Percentiles rank a stretch among this genome's conserved stretches.
Conservation (phyloP, 192 early-diverging fungal genomes). For the Bifiguratus adelaidae region DNA sequence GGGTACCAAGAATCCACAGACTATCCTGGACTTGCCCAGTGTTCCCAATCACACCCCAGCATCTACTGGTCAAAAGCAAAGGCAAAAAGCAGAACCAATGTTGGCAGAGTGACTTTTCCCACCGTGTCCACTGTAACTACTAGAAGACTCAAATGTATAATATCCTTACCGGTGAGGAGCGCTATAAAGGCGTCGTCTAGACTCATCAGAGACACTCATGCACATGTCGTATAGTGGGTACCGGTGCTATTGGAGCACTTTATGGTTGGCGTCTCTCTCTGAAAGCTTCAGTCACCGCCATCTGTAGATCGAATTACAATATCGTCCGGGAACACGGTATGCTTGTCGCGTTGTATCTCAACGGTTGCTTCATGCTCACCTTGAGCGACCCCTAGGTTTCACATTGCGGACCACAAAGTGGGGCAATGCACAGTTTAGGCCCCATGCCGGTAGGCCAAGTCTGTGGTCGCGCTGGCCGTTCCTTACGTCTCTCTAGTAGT, state of each 20-base stretch:
- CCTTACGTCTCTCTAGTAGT: slow-evolving; percentile 20
- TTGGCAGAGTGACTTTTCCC: too few species aligned
- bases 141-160: too few species aligned
- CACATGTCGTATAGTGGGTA: slow-evolving; percentile 46
- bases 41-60: too few species aligned
- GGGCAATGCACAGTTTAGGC: neutral
- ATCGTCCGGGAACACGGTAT: slow-evolving; percentile 39
- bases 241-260: slow-evolving; percentile 58
- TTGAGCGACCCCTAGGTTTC: too few species aligned
- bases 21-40: neutral
- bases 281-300: slow-evolving; percentile 36
- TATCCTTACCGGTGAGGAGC: too few species aligned
- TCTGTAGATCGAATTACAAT: slow-evolving; percentile 62
- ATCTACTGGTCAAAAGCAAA: too few species aligned
- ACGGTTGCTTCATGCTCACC: neutral
- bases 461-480: neutral
- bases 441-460: too few species aligned
- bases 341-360: neutral
- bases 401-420: slow-evolving; percentile 1
- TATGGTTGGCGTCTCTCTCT: slow-evolving; percentile 54
- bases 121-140: too few species aligned
- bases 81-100: too few species aligned
- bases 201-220: too few species aligned
- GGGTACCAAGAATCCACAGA: neutral
- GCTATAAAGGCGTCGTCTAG: too few species aligned